Conservation (phyloP, 768 basidiomycete species). For the Trichaptum fuscoviolaceum region DNA sequence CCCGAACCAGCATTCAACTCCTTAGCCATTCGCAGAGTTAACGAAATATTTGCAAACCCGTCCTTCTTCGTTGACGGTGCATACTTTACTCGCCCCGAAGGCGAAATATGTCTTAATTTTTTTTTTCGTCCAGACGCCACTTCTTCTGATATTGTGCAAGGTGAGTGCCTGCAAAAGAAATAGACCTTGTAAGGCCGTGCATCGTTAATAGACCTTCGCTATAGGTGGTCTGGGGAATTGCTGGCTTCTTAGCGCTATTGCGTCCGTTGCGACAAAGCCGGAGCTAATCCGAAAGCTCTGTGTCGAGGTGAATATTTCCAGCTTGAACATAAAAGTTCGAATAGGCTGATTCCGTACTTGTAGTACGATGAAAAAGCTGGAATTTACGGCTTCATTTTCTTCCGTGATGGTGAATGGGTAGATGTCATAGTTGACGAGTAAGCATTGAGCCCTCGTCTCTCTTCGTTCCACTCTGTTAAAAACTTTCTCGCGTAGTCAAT, state of each 20-base stretch:
- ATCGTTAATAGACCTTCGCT: conserved; percentile 4
- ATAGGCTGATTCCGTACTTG: background rate
- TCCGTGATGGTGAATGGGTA: conserved; percentile 46
- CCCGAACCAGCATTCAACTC: conserved; percentile 16
- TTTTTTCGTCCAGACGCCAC: too few relatives aligned
- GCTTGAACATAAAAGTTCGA: conserved; percentile 35
- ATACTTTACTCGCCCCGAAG: background rate
- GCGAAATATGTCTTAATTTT: too few relatives aligned
- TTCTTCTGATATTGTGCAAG: conserved; percentile 28
- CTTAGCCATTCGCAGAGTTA: conserved; percentile 40
- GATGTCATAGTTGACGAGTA: conserved; percentile 54
- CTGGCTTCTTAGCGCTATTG: conserved; percentile 49
- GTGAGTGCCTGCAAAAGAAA: conserved; percentile 16
- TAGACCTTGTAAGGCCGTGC: conserved; percentile 21
- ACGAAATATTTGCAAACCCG: conserved; percentile 47
- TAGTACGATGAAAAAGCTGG: conserved; percentile 31
- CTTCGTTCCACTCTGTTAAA: conserved; percentile 9
- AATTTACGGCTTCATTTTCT: conserved; percentile 56
- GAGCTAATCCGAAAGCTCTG: conserved; percentile 48
- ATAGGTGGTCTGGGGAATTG: conserved; percentile 48
- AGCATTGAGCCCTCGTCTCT: conserved; percentile 18
- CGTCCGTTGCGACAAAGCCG: conserved; percentile 39
- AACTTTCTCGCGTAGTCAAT: conserved; percentile 28
- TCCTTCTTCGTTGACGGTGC: conserved; percentile 40
- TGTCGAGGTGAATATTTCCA: conserved; percentile 32